Base-by-base conservation (phyloP, 768 basidiomycete genomes). In the Pisolithus albus region DNA sequence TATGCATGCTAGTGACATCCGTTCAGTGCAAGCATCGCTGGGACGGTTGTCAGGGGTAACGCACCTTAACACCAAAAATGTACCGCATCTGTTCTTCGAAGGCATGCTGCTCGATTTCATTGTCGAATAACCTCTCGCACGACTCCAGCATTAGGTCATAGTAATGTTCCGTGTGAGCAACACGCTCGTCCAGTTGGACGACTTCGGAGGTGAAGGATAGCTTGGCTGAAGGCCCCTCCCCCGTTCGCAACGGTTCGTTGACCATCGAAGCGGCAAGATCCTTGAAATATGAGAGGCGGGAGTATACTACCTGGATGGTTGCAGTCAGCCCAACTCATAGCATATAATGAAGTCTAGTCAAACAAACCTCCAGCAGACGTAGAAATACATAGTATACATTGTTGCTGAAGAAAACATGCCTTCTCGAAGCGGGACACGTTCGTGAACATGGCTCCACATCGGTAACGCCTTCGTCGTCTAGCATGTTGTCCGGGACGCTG, bases 71-170 rank as follows among this genome's bases (percentile, higher is more conserved):
- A n/a, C 90, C 88, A 67, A 92, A 94, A 75, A 92, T 84, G 50
- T 77, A 78, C 40, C 95, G 77, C 74, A 95, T 79, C 59, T 88
- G 88, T 58, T 99, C 96, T 68, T 98, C 95, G 64, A 94, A 98
- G 4, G 75, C 78, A 40, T 75, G 71, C 56, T 86, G 86, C 60
- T 99, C 96, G 21, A 98, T 75, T 64, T 96, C 91, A 56, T 87
- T 88, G 62, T 94, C 94, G 57, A 97, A 96, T 42, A 98, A 66
- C 53, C 84, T 79, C 65, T 99, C 96, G 63, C 89, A 91, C 4
- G 88, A 83, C 52, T 86, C 88, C 15, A 99, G 76, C 60, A 93
- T 71, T 50, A 92, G 75, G 45, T 85, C 84, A 59, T 97, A 97
- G 59, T 82, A 89, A 57, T 88, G 82, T 26, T 77, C 77, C 5